phyloP scores from a whole-genome alignment of 352 stramenopile species.

The Elongisporangium undulatum region DNA sequence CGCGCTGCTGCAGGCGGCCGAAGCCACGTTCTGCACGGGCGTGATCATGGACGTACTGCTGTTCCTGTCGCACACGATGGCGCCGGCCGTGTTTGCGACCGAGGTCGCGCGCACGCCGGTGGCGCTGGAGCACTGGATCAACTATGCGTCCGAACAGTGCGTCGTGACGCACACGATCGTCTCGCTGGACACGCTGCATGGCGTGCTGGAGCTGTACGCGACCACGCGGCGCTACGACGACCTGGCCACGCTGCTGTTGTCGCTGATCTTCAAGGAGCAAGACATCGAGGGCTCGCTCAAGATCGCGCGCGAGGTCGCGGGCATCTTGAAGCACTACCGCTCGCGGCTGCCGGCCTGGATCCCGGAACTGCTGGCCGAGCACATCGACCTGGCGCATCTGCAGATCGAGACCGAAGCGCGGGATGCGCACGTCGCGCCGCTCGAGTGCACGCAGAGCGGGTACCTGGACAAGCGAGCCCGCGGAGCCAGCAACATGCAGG shows the following conservation, averaged over 20 bases:
- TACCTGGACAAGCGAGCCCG: constrained; percentile 63
- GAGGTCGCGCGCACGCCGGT: constrained; percentile 35
- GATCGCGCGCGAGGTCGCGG: constrained; percentile 45
- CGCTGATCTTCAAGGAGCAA: constrained; percentile 40
- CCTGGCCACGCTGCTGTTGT: constrained; percentile 50
- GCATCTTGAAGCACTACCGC: constrained; percentile 40
- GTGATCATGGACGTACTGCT: constrained; percentile 73
- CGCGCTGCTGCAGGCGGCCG: constrained; percentile 39
- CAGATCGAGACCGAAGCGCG: constrained; percentile 49
- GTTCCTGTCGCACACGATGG: constrained; percentile 77
- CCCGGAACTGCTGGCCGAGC: constrained; percentile 51
- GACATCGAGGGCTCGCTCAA: constrained; percentile 24
- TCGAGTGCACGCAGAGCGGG: constrained; percentile 19
- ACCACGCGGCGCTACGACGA: constrained; percentile 44
- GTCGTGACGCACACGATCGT: constrained; percentile 44
- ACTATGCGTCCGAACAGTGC: constrained; percentile 57
- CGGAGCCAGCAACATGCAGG: constrained; percentile 44
- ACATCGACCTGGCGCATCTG: constrained; percentile 45
- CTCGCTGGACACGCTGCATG: constrained; percentile 38
- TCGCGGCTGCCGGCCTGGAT: constrained; percentile 49
- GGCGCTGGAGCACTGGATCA: constrained; percentile 57
- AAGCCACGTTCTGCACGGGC: constrained; percentile 39
- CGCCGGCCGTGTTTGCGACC: constrained; percentile 35
- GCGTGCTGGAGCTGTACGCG: constrained; percentile 38
- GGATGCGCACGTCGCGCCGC: constrained; percentile 38